Base-by-base conservation (phyloP, 306 rosid genomes). In the Casuarina glauca region DNA sequence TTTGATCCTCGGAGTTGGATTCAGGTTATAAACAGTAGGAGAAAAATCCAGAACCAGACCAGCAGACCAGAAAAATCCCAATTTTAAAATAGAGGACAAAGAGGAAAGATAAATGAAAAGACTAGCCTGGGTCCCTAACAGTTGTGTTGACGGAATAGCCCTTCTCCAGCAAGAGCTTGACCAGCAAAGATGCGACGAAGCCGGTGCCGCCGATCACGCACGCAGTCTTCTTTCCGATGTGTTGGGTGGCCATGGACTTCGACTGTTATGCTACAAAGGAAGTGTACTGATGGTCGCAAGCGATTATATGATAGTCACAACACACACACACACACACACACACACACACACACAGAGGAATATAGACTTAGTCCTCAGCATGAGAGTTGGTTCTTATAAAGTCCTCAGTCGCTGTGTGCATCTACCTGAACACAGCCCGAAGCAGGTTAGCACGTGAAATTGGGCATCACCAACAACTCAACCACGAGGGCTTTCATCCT, bases 171-270 rank as follows among this genome's bases (percentile, higher is more conserved):
- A 93, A 62, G 5, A 88, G 88, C 58, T 93, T 91, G 79, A 93
- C 60, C 16, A 93, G 84, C 70, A 64, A 5, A 75, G 96, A 91
- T 0, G 94, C 97, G 48, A 93, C 64, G 73, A 84, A 93, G 0
- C 97, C 94, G 20, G 80, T 76, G 19, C 97, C 94, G 16, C 96
- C 97, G 41, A 93, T 81, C 48, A 93, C 97, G 72, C 97, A 91
- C 0, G 86, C 97, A 44, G 78, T 82, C 77, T 89, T 91, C 38
- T 74, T 85, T 70, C 35, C 68, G 16, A 76, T 26, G 69, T 81
- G 57, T 9, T 86, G 75, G 54, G 79, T 81, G 6, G 86, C 88
- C 96, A 91, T 89, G 60, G 46, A 75, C 39, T 48, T 70, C 11
- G 11, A 20, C 48, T 69, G 13, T 11, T 6, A 1, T 11, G 36